Base-by-base conservation (phyloP, 768 basidiomycete genomes). In the Collybia sordida region DNA sequence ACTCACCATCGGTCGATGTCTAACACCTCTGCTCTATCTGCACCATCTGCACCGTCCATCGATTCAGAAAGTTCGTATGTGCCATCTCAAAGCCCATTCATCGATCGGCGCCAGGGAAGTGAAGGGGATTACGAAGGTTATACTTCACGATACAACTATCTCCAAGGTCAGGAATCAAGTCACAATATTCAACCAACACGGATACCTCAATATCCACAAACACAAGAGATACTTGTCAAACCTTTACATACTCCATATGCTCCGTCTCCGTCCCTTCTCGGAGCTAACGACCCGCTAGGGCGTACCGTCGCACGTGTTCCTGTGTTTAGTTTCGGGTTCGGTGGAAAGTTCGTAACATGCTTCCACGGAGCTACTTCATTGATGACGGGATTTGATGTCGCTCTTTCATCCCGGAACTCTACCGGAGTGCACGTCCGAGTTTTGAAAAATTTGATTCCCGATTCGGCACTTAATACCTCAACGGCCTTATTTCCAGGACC, bases 271-370 rank as follows among this genome's bases (percentile, higher is more conserved):
- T 91, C 92, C 0, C 72, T 92, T 17, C 62, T 92, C 39, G 91
- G 90, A 22, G 79, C 85, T 6, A 91, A 93, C 58, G 91, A 93
- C 63, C 89, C 90, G 4, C 69, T 93, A 2, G 84, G 86, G 23
- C 81, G 91, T 38, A 84, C 86, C 4, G 74, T 84, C 2, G 81
- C 80, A 47, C 81, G 83, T 31, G 81, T 85, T 7, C 95, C 95
- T 0, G 74, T 97, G 23, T 73, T 95, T 47, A 88, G 83, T 53
- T 97, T 98, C 59, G 96, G 96, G 0, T 94, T 95, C 59, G 93
- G 93, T n/a, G 95, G 95, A 9, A 88, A 88, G 60, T 59, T 98
- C 50, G 79, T 95, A 7, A 86, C 91, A 6, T 95, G 90, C 65
- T 97, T 96, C 73, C 93, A 91, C 57, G 80, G 81, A 24, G 77